These are phyloP conservation scores for Acanthamoeba royreba DNA, from an alignment of 208 protist genomes.

Conservation along the genomic window DNA sequence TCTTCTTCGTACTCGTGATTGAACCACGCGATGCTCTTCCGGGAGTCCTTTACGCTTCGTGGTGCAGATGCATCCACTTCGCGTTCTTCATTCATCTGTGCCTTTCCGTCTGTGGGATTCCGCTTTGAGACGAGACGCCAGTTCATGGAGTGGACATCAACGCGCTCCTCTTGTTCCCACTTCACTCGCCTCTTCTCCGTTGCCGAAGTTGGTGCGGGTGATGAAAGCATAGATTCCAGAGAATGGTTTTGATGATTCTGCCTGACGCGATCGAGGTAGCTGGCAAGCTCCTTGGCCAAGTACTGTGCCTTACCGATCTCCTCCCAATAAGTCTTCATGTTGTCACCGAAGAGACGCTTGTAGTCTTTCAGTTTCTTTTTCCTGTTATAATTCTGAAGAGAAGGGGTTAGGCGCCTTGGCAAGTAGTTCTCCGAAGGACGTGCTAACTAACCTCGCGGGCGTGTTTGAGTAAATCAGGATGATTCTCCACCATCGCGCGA, in stretches of 20 bases:
- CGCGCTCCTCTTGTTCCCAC: background rate
- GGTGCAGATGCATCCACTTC: background rate
- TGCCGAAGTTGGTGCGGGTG: background rate
- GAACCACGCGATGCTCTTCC: background rate
- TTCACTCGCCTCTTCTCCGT: background rate
- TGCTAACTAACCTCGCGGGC: background rate
- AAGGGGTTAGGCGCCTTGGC: background rate
- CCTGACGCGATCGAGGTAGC: background rate
- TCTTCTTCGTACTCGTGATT: background rate
- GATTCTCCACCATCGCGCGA: background rate
- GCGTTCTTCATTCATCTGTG: background rate
- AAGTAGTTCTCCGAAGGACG: background rate
- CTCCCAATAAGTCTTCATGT: slow-evolving; percentile 6
- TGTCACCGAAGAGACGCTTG: background rate
- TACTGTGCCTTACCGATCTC: slow-evolving; percentile 9
- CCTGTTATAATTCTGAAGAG: background rate
- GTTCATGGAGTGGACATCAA: background rate
- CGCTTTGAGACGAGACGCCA: background rate
- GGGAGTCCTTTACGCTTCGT: background rate
- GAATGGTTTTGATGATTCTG: background rate
- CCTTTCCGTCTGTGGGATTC: too few species aligned
- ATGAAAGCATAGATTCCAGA: background rate
- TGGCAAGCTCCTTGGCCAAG: slow-evolving; percentile 10
- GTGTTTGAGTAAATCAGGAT: slow-evolving; percentile 34
- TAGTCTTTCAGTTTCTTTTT: slow-evolving; percentile 14